Base-by-base conservation (phyloP, 495 filamentous ascomycete species). In the Neurospora tetraspora region DNA sequence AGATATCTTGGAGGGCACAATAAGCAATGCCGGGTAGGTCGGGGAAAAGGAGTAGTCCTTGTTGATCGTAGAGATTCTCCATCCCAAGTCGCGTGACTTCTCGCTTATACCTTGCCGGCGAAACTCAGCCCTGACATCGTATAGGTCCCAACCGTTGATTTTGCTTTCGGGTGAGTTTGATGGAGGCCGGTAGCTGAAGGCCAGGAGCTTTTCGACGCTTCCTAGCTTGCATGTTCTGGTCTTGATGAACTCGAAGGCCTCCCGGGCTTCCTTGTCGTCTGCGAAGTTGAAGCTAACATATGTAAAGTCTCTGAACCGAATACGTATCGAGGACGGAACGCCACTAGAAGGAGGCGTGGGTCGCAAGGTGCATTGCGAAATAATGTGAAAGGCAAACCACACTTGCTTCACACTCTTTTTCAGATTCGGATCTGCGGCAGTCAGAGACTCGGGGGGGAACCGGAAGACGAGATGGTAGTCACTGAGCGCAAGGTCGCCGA, bases 331-430 rank as follows among this genome's bases (percentile, higher is more conserved):
- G 9, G 96, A 94, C 37, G 88, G 87, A 36, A 91, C 86, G 72
- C 90, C 88, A 71, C 92, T 92, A 10, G 84, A 86, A 12, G 91
- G 88, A 42, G 93, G 91, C 72, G 88, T 88, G 71, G 93, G 89
- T 69, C 91, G 86, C 61, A 93, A 86, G 23, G 87, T 89, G 78
- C 92, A 94, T 74, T 88, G 88, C 11, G 89, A 86, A 78, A 98
- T 94, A 77, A 98, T 93, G 38, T 94, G 94, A 79, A 96, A 99
- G 18, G 95, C 93, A 71, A 99, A 92, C 93, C 94, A 98, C 70
- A 91, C 86, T 79, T 97, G 92, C 79, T 88, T 90, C 20, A 72
- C 73, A 34, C 71, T 73, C n/a, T 89, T 87, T 76, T 86, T 88
- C 11, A 81, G 71, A 31, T 74, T 70, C 47, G 74, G 71, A 72